Evolutionary conservation across 805 yeast species (phyloP).

Genomic region (Wickerhamiella galacta): DNA sequence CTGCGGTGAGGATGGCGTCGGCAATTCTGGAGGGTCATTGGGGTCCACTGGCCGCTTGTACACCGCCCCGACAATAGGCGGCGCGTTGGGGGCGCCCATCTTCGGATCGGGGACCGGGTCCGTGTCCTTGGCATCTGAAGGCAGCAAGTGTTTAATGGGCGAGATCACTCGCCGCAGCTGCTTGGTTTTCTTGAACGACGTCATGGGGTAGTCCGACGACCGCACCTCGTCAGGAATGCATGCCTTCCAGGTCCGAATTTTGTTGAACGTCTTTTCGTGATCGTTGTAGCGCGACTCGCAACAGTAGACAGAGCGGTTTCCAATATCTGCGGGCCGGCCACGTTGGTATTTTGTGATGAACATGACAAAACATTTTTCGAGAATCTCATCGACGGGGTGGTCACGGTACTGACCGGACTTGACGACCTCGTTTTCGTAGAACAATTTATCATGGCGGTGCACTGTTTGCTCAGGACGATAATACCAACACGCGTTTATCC

Average conservation of each 20-base stretch:
- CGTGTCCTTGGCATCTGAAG: constrained; percentile 51
- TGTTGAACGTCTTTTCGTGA: constrained; percentile 73
- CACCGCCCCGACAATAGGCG: constrained; percentile 89
- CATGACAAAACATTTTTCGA: constrained; percentile 88
- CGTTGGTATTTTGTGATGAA: constrained; percentile 88
- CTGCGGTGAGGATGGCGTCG: constrained; percentile 25
- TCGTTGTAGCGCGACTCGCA: constrained; percentile 94
- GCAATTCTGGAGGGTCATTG: constrained; percentile 66
- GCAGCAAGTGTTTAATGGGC: constrained; percentile 64
- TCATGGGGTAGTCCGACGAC: constrained; percentile 33
- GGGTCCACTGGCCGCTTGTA: constrained; percentile 59
- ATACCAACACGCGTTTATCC: constrained; percentile 95
- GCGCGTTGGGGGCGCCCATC: constrained; percentile 69
- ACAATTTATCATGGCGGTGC: constrained; percentile 75
- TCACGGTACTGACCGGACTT: constrained; percentile 95
- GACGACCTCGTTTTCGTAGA: constrained; percentile 87
- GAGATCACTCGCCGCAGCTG: constrained; percentile 65
- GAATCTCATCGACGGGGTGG: constrained; percentile 72
- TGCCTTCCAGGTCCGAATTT: constrained; percentile 96
- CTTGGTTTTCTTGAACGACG: constrained; percentile 54
- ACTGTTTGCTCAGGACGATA: constrained; percentile 96
- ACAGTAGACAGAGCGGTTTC: constrained; percentile 56
- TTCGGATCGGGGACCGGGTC: constrained; percentile 74
- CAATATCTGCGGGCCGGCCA: constrained; percentile 74
- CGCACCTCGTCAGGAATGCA: constrained; percentile 95